Evolutionary conservation across 2,329 filamentous ascomycete species (phyloP), one percentile per base, ranked within the genome.

Genomic region (Chaetomium globosum): DNA sequence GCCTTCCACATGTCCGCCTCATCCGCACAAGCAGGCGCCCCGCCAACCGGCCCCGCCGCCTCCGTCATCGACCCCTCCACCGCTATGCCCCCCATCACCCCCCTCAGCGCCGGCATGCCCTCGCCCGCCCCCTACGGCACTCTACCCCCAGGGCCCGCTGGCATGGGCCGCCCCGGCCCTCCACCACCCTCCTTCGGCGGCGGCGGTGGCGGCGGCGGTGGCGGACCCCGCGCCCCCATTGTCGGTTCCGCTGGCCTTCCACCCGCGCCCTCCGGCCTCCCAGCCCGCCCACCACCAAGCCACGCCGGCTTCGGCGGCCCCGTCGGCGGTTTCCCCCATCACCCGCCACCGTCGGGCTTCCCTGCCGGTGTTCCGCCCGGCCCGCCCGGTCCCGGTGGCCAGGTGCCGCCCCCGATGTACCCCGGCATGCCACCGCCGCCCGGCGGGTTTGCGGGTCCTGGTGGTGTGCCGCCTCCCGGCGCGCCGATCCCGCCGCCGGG

Each of bases 1-100:
- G 90, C 88, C 65, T 88, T 96, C 71, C 85, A 93, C 71, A 78
- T 78, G 76, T 73, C 74, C 58, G 72, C 72, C 33, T 68, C 51
- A 48, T 59, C 31, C 64, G 53, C 67, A 33, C 69, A 74, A 5
- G 64, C 76, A 26, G 13, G 4, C 39, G 70, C 74, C 4, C 57
- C 53, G 31, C 65, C 59, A 2, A 64, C 61, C 54, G 61, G 61
- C 33, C 57, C 61, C 13, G 65, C 61, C 57, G 61, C 70, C 56
- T 68, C 71, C 1, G 65, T 70, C 39, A 68, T 70, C 16, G 49
- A 58, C 71, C 31, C 59, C 69, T 12, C 62, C 4, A 58, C 64
- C 30, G 61, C 46, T 33, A 52, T 77, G 68, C 69, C 74, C 6
- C 71, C 74, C 0, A 67, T 71, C n/a, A 28, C 60, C 16, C 64